Percentiles rank a stretch among this genome's conserved stretches.
phyloP scores from a whole-genome alignment of 345 rosid species.

The Diplotaxis tenuifolia region DNA sequence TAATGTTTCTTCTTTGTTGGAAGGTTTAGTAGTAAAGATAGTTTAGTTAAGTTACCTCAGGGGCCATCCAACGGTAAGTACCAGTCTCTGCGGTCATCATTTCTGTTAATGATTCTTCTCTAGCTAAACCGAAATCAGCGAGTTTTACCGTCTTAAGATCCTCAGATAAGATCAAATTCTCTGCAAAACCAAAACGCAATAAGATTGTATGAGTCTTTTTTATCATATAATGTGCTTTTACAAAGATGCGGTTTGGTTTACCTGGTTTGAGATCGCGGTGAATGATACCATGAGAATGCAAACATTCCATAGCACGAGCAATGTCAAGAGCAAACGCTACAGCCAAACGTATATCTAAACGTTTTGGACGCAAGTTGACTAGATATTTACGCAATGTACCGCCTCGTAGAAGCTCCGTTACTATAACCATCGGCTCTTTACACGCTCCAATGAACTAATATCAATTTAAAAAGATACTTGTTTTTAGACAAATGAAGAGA shows the following conservation, averaged over 20 bases:
- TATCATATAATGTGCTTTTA: neutral
- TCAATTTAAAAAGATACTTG: neutral
- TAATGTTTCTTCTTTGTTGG: neutral
- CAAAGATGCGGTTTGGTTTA: slow-evolving; percentile 25
- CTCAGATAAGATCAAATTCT: slow-evolving; percentile 84
- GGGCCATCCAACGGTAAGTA: slow-evolving; percentile 99
- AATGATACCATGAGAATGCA: slow-evolving; percentile 93
- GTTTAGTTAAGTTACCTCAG: slow-evolving; percentile 60
- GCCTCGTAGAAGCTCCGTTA: slow-evolving; percentile 83
- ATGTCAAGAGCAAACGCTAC: slow-evolving; percentile 89
- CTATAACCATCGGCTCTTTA: slow-evolving; percentile 98
- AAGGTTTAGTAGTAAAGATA: neutral
- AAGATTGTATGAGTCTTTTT: neutral
- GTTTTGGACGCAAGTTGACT: slow-evolving; percentile 60
- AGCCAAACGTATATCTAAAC: slow-evolving; percentile 68
- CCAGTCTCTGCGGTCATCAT: slow-evolving; percentile 99
- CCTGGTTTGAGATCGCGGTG: slow-evolving; percentile 99
- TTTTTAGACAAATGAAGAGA: slow-evolving; percentile 14
- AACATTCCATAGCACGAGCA: slow-evolving; percentile 99
- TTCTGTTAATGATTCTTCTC: slow-evolving; percentile 97
- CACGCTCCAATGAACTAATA: slow-evolving; percentile 95
- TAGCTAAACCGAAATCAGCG: slow-evolving; percentile 96
- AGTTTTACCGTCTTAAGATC: slow-evolving; percentile 88
- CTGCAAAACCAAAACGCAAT: slow-evolving; percentile 43
- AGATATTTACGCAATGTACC: slow-evolving; percentile 88